These are phyloP conservation scores for Phytophthora fragariaefolia DNA, from an alignment of 352 stramenopile genomes.

Conservation along the genomic window DNA sequence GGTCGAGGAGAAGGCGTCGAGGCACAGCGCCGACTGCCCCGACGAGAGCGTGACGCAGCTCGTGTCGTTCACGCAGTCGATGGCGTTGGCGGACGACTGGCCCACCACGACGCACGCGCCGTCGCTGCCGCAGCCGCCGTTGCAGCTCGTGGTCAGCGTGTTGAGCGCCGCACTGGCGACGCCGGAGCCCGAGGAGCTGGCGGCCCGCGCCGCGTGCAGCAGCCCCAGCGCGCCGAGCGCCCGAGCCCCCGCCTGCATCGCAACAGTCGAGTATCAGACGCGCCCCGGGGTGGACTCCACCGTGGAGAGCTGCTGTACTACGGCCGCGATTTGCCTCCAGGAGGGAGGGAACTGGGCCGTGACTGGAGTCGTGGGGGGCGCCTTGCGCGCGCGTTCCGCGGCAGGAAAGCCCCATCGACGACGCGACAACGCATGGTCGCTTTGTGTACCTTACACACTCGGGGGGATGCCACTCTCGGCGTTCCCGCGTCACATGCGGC, in stretches of 20 bases:
- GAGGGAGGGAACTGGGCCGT: conserved; percentile 1
- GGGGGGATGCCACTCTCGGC: not conserved
- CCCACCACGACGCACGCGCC: conserved; percentile 73
- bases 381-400: conserved; percentile 34
- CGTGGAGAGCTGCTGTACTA: not conserved
- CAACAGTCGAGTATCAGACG: too few species aligned
- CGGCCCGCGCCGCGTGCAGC: conserved; percentile 3
- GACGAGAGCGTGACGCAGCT: conserved; percentile 73
- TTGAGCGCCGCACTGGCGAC: conserved; percentile 49
- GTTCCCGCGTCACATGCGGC: not conserved
- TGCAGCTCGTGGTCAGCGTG: conserved; percentile 81
- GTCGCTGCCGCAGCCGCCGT: conserved; percentile 65
- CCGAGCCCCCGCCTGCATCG: conserved; percentile 29
- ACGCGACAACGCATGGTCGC: conserved; percentile 20
- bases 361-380: conserved; percentile 11
- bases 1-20: conserved; percentile 56
- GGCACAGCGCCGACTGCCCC: conserved; percentile 68
- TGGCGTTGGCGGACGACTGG: conserved; percentile 56
- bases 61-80: conserved; percentile 82
- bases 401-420: conserved; percentile 31
- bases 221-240: conserved; percentile 15
- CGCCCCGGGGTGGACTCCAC: too few species aligned
- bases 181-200: conserved; percentile 23
- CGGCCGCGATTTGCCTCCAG: not conserved
- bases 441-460: not conserved